phyloP scores from a whole-genome alignment of 2,329 filamentous ascomycete species.

The Cytospora piceicola region DNA sequence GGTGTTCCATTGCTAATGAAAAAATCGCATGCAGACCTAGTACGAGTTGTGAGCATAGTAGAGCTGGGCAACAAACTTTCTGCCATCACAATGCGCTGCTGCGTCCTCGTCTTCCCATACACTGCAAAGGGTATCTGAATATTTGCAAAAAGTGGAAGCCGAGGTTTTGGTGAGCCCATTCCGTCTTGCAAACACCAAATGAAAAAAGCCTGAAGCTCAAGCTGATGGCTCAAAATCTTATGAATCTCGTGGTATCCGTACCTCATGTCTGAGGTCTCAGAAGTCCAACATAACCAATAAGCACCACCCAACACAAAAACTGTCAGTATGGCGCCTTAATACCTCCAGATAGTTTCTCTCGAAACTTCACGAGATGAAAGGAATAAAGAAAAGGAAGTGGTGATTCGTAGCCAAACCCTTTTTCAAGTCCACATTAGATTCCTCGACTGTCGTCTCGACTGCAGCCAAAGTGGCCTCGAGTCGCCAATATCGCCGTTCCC shows the following conservation, averaged over 20 bases:
- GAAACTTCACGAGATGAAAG: neutral
- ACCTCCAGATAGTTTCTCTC: neutral
- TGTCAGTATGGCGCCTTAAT: neutral
- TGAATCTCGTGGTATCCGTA: neutral
- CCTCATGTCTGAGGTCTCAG: neutral
- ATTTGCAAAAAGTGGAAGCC: neutral
- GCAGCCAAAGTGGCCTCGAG: conserved; percentile 55
- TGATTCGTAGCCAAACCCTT: neutral
- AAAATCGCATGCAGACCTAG: neutral
- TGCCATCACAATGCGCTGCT: neutral
- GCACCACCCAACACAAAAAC: neutral
- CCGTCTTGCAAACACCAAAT: neutral
- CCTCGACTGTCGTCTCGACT: conserved; percentile 53
- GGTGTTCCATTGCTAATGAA: neutral
- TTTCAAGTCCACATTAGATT: conserved; percentile 54
- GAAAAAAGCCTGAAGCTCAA: neutral
- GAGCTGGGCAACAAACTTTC: too few relatives aligned
- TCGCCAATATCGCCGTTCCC: conserved; percentile 27
- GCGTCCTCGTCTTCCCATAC: neutral
- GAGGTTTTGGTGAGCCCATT: neutral
- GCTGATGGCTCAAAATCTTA: neutral
- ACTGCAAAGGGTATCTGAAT: neutral
- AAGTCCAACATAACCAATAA: neutral
- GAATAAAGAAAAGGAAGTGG: neutral
- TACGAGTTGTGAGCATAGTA: neutral